Evolutionary conservation across 1,284 basidiomycete species (phyloP).

Genomic region (Cryptococcus wingfieldii): DNA sequence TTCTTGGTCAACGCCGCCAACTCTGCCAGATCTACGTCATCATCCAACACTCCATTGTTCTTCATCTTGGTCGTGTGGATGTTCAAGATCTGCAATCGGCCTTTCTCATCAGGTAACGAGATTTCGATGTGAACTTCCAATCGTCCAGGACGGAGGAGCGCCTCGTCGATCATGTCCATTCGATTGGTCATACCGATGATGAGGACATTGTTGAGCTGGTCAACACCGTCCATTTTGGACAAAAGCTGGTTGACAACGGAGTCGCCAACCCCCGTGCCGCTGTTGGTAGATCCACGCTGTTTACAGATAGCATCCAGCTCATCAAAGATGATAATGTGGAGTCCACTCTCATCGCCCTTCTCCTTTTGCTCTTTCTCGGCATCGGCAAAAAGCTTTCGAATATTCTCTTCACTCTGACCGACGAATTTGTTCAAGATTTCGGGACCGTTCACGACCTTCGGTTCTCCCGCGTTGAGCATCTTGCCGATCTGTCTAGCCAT

Average conservation of each 20-base stretch:
- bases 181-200: constrained; percentile 99
- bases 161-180: constrained; percentile 98
- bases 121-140: constrained; percentile 99
- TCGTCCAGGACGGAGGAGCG: constrained; percentile 92
- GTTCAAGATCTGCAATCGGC: constrained; percentile 86
- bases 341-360: constrained; percentile 94
- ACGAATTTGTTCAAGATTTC: constrained; percentile 94
- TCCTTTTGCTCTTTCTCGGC: constrained; percentile 99
- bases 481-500: constrained; percentile 99
- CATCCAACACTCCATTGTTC: constrained; percentile 82
- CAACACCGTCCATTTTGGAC: constrained; percentile 99
- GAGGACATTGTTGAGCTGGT: constrained; percentile 98
- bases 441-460: constrained; percentile 98
- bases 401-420: constrained; percentile 97
- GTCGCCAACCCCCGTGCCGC: constrained; percentile 96
- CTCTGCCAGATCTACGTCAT: constrained; percentile 79
- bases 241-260: constrained; percentile 98
- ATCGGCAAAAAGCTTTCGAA: constrained; percentile 94
- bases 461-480: constrained; percentile 97
- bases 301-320: constrained; percentile 99
- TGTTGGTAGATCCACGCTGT: constrained; percentile 81
- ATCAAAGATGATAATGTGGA: constrained; percentile 99
- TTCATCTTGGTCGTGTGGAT: constrained; percentile 98
- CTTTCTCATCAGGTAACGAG: constrained; percentile 89
- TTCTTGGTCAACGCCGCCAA: constrained; percentile 88